Percentiles rank a stretch among this genome's conserved stretches.
These are phyloP conservation scores for Rosa rugosa DNA, from an alignment of 306 rosid genomes.

Conservation along the genomic window DNA sequence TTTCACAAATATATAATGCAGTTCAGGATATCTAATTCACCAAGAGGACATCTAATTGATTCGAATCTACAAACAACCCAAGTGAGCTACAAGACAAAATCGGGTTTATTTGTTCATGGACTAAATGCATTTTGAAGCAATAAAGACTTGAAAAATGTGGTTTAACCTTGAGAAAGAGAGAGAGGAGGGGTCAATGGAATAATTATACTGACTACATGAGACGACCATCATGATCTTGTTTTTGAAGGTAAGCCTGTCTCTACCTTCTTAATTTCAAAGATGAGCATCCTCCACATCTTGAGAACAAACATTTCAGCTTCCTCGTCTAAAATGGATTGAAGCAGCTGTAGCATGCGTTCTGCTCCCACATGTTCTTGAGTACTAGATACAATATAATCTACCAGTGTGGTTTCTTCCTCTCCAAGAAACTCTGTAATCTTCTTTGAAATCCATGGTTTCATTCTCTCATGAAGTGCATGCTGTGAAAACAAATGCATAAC, in stretches of 20 bases:
- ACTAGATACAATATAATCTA: constrained; percentile 91
- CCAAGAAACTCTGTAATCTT: constrained; percentile 91
- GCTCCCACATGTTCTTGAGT: constrained; percentile 94
- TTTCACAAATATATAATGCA: neutral
- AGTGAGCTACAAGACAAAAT: constrained; percentile 11
- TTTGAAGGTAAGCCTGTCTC: constrained; percentile 78
- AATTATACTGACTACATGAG: neutral
- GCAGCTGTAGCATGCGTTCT: constrained; percentile 90
- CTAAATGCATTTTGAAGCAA: constrained; percentile 9
- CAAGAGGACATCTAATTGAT: neutral
- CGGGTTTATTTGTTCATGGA: constrained; percentile 16
- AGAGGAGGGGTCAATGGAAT: neutral
- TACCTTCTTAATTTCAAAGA: constrained; percentile 96
- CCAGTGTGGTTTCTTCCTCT: constrained; percentile 90
- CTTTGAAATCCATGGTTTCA: constrained; percentile 99
- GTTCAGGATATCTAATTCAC: neutral
- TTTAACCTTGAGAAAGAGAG: neutral
- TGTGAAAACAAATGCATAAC: constrained; percentile 31
- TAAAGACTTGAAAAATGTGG: constrained; percentile 11
- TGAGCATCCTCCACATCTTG: constrained; percentile 99
- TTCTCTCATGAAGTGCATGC: constrained; percentile 88
- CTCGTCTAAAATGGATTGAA: constrained; percentile 89
- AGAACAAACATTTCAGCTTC: constrained; percentile 99
- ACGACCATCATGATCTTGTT: constrained; percentile 41
- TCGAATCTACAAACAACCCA: constrained; percentile 9